Evolutionary conservation across 805 yeast genomes (phyloP).

Genomic region (Starmera pachycereana): DNA sequence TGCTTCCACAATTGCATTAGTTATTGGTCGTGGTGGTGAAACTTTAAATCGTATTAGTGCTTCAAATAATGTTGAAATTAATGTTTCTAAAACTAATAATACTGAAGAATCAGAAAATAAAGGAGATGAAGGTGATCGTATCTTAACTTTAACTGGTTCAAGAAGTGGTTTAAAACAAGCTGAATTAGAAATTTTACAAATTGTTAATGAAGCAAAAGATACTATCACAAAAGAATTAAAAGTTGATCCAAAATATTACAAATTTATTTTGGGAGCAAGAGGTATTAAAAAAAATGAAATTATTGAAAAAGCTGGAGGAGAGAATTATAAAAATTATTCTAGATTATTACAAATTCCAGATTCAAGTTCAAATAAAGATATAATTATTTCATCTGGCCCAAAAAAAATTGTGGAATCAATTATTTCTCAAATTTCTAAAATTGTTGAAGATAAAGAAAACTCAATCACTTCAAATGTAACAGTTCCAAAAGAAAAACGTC

Average conservation of each 20-base stretch:
- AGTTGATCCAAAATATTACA: conserved; percentile 68
- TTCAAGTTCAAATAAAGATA: conserved; percentile 44
- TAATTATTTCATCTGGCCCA: conserved; percentile 65
- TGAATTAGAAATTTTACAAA: conserved; percentile 43
- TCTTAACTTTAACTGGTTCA: conserved; percentile 69
- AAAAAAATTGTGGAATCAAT: conserved; percentile 61
- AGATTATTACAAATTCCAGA: conserved; percentile 62
- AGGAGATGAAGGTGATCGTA: conserved; percentile 39
- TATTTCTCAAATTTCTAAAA: conserved; percentile 45
- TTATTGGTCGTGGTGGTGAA: conserved; percentile 87
- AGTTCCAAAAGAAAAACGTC: conserved; percentile 65
- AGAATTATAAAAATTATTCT: conserved; percentile 38
- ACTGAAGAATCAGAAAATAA: conserved; percentile 21
- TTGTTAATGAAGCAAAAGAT: conserved; percentile 59
- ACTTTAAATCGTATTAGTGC: conserved; percentile 72
- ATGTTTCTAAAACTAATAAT: conserved; percentile 29
- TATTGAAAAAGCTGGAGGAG: conserved; percentile 69
- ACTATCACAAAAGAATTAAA: conserved; percentile 43
- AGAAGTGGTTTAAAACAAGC: conserved; percentile 69
- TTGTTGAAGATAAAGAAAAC: conserved; percentile 58
- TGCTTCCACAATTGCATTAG: conserved; percentile 61
- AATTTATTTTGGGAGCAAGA: conserved; percentile 66
- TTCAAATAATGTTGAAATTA: conserved; percentile 42
- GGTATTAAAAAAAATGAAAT: conserved; percentile 70
- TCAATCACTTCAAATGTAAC: conserved; percentile 39